Evolutionary conservation across 2,329 filamentous ascomycete genomes (phyloP).

Genomic region (Neonectria sp.): DNA sequence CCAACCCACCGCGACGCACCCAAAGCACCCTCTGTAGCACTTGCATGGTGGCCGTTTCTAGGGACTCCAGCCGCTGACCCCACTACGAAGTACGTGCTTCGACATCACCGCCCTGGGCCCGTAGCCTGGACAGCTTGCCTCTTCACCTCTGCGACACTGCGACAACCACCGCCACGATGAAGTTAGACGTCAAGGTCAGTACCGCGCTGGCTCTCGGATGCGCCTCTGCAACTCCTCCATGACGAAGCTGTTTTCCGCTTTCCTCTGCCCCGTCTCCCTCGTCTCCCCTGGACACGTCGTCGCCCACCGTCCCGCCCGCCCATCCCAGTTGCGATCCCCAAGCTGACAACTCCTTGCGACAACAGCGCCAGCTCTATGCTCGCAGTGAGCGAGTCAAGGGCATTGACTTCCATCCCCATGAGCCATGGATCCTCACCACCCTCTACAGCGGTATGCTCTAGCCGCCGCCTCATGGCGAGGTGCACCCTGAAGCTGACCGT

Average conservation of each 20-base stretch:
- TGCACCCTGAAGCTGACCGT: slow-evolving; percentile 27
- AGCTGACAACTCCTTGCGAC: slow-evolving; percentile 46
- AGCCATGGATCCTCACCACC: slow-evolving; percentile 97
- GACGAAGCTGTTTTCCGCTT: neutral
- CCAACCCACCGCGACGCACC: slow-evolving; percentile 16
- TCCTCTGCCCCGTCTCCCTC: neutral
- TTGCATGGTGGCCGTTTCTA: slow-evolving; percentile 45
- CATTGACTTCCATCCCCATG: slow-evolving; percentile 96
- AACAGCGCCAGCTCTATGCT: slow-evolving; percentile 69
- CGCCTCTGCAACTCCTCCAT: slow-evolving; percentile 7
- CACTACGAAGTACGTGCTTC: slow-evolving; percentile 41
- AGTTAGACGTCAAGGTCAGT: slow-evolving; percentile 61
- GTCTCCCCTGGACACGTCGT: neutral
- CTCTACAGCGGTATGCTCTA: slow-evolving; percentile 86
- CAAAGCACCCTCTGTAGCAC: slow-evolving; percentile 30
- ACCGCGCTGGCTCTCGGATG: slow-evolving; percentile 9
- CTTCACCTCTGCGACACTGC: slow-evolving; percentile 46
- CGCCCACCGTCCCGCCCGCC: slow-evolving; percentile 9
- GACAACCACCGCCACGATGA: slow-evolving; percentile 53
- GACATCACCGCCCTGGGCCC: slow-evolving; percentile 47
- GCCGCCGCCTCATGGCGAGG: neutral
- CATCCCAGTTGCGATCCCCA: slow-evolving; percentile 33
- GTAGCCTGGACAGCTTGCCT: slow-evolving; percentile 47
- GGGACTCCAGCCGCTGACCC: slow-evolving; percentile 47
- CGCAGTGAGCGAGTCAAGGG: slow-evolving; percentile 96